These are phyloP conservation scores for Elongisporangium undulatum DNA, from an alignment of 352 stramenopile genomes.

Conservation along the genomic window DNA sequence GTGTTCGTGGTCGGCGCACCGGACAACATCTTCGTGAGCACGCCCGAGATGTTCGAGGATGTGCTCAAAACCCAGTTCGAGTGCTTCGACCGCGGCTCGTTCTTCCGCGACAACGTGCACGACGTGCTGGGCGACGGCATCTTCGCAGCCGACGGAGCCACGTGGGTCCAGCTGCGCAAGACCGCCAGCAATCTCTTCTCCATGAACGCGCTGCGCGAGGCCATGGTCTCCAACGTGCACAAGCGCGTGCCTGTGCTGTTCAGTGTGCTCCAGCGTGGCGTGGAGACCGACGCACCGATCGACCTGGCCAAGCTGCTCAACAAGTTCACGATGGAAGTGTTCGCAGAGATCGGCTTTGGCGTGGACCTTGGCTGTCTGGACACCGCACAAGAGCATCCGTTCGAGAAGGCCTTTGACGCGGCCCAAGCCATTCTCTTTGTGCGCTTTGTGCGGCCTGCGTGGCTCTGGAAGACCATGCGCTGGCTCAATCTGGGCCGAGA, in stretches of 20 bases:
- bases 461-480: conserved; percentile 33
- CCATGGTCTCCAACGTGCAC: conserved; percentile 18
- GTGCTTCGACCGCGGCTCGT: conserved; percentile 6
- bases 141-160: conserved; percentile 22
- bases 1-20: conserved; percentile 3
- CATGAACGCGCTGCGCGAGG: conserved; percentile 21
- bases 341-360: too few species aligned
- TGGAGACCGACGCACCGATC: conserved; percentile 15
- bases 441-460: conserved; percentile 29
- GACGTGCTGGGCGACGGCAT: conserved; percentile 16
- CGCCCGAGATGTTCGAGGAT: conserved; percentile 12
- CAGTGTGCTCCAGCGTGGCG: not conserved
- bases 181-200: conserved; percentile 21
- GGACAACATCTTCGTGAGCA: conserved; percentile 8
- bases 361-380: conserved; percentile 25
- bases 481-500: conserved; percentile 29
- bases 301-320: conserved; percentile 21
- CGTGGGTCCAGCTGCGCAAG: conserved; percentile 38
- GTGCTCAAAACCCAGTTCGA: conserved; percentile 13
- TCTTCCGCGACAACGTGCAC: conserved; percentile 4
- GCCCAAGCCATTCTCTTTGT: conserved; percentile 22
- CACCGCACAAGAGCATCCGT: conserved; percentile 12
- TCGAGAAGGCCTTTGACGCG: conserved; percentile 32
- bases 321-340: conserved; percentile 66
- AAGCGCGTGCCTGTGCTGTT: conserved; percentile 9